Evolutionary conservation across 164 flowering plant species (phyloP).

Genomic region (Chimonanthus salicifolius): DNA sequence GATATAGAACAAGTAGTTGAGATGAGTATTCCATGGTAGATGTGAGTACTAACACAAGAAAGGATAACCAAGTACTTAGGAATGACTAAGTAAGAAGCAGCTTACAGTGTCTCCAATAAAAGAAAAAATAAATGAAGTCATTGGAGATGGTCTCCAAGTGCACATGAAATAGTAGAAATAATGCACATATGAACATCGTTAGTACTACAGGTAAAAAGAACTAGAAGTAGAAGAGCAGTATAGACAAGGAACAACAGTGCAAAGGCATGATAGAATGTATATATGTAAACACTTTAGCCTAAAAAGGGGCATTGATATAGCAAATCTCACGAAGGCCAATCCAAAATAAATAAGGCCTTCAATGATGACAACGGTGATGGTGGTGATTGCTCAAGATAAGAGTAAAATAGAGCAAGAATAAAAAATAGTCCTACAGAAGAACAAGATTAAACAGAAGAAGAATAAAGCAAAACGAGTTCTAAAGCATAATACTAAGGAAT

Average conservation of each 20-base stretch:
- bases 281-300: too few relatives aligned
- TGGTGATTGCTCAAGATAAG: not conserved
- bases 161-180: too few relatives aligned
- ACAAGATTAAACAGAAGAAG: not conserved
- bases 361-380: not conserved
- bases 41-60: too few relatives aligned
- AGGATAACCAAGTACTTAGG: too few relatives aligned
- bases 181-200: too few relatives aligned
- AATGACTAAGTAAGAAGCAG: not conserved
- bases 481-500: not conserved
- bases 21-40: too few relatives aligned
- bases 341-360: not conserved
- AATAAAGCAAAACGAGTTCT: too few relatives aligned
- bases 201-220: not conserved
- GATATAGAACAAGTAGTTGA: too few relatives aligned
- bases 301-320: too few relatives aligned
- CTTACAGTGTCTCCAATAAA: not conserved
- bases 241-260: not conserved
- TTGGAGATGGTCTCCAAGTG: not conserved
- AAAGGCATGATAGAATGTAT: not conserved
- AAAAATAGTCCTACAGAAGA: not conserved
- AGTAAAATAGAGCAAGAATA: not conserved
- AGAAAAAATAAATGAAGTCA: not conserved
- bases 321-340: not conserved
- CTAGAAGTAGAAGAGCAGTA: not conserved